phyloP scores from a whole-genome alignment of 2,329 filamentous ascomycete genomes.

The Pseudocercospora fijiensis region DNA sequence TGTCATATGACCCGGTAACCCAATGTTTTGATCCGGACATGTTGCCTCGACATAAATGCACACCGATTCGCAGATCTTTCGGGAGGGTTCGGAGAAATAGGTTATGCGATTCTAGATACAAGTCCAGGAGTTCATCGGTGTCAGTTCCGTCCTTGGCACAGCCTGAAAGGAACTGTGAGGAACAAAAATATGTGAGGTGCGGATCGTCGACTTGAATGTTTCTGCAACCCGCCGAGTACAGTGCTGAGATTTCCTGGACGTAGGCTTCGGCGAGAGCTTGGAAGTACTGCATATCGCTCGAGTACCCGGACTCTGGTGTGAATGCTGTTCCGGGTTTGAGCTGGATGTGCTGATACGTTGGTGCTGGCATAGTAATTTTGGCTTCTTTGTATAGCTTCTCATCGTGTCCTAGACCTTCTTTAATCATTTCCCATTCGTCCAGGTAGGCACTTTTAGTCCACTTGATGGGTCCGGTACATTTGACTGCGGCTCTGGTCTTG shows the following conservation, averaged over 20 bases:
- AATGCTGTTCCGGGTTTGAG: slow-evolving; percentile 33
- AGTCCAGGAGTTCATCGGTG: slow-evolving; percentile 25
- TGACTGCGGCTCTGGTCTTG: slow-evolving; percentile 26
- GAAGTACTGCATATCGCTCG: slow-evolving; percentile 32
- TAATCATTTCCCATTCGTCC: slow-evolving; percentile 29
- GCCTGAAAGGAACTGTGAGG: slow-evolving; percentile 27
- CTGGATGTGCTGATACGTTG: slow-evolving; percentile 35
- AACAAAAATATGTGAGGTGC: slow-evolving; percentile 32
- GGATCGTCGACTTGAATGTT: slow-evolving; percentile 32
- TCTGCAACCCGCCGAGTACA: slow-evolving; percentile 29
- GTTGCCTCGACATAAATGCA: slow-evolving; percentile 34
- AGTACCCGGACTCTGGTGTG: slow-evolving; percentile 27
- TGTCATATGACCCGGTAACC: slow-evolving; percentile 31
- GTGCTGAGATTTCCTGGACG: slow-evolving; percentile 24
- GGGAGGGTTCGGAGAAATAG: slow-evolving; percentile 21
- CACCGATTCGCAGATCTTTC: slow-evolving; percentile 28
- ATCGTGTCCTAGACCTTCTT: slow-evolving; percentile 14
- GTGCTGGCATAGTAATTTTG: slow-evolving; percentile 34
- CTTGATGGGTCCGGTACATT: slow-evolving; percentile 26
- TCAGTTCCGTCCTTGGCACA: slow-evolving; percentile 28
- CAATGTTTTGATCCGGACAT: slow-evolving; percentile 26
- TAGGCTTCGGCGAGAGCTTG: slow-evolving; percentile 29
- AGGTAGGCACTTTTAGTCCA: slow-evolving; percentile 29
- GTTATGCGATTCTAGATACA: slow-evolving; percentile 30
- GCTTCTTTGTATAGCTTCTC: slow-evolving; percentile 21